Evolutionary conservation across 352 stramenopile genomes (phyloP), one percentile per base, ranked within the genome.

Genomic region (Porosira glacialis): DNA sequence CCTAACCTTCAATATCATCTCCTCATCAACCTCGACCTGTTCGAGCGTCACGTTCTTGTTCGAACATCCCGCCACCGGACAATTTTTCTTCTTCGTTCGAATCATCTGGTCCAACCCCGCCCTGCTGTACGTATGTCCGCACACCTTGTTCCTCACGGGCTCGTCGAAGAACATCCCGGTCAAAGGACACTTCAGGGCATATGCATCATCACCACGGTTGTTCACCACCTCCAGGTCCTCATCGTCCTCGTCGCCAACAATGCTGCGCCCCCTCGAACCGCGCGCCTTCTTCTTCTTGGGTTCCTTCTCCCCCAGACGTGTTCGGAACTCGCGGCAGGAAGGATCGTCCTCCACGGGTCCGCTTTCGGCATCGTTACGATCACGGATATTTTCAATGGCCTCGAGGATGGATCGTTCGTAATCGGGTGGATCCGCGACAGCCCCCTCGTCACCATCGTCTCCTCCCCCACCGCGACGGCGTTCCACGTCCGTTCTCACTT

Each of bases 141-240:
- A 88, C 6, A 80, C 33, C 28, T 78, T 86, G 56, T 83, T 88
- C 24, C 59, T 78, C 10, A 87, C 69, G 0, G 83, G 83, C n/a
- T 88, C 52, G 41, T 76, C 67, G 41, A 87, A 80, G 4, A 86
- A 24, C 47, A 74, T 80, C n/a, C 52, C 61, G 0, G 75, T 83
- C 26, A 90, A 73, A 15, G 78, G 80, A 51, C 83, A 90, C 62
- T 88, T 88, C 7, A 88, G 50, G n/a, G 13, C 56, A 28, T 80
- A 51, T n/a, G 63, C 36, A 43, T 73, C 62, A 44, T 66, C 57
- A 0, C 22, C 49, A 19, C 22, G 22, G 48, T 76, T 72, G 17
- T 60, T 21, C 38, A 74, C 43, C 17, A 81, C 52, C 28, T 78
- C 59, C 53, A 78, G 43, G 19, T 81, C 62, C 27, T 85, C 77